phyloP scores from a whole-genome alignment of 139 green algal genomes.

The Astrephomene gubernaculifera region DNA sequence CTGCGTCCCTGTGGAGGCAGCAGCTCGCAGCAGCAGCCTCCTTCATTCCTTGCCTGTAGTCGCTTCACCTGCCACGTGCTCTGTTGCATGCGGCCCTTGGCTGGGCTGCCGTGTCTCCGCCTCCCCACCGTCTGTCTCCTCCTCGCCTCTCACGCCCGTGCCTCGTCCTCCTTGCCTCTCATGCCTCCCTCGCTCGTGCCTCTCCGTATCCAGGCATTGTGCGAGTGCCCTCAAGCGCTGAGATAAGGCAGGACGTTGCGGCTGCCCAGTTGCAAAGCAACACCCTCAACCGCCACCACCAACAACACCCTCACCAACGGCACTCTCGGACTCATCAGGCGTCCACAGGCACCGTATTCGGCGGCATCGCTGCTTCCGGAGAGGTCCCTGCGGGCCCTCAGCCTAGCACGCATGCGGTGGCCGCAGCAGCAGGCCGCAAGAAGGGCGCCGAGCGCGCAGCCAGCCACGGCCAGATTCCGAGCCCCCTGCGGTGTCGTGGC shows the following conservation, averaged over 20 bases:
- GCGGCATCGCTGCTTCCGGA: too few species aligned
- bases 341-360: neutral
- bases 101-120: neutral
- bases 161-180: neutral
- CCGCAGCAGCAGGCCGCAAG: too few species aligned
- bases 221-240: neutral
- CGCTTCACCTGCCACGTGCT: too few species aligned
- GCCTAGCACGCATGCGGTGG: too few species aligned
- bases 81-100: too few species aligned
- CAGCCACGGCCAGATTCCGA: too few species aligned
- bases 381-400: neutral
- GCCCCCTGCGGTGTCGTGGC: too few species aligned
- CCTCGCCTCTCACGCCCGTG: neutral
- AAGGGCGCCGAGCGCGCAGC: too few species aligned
- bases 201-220: slow-evolving; percentile 26
- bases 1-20: neutral
- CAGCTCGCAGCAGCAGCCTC: neutral
- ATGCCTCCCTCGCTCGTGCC: too few species aligned
- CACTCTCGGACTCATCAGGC: neutral
- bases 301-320: neutral
- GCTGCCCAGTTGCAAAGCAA: neutral
- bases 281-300: neutral
- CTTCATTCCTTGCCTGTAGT: neutral
- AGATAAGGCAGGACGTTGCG: neutral
- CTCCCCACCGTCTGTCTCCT: neutral